Base-by-base conservation (phyloP, 768 basidiomycete species). In the Boletus coccyginus region DNA sequence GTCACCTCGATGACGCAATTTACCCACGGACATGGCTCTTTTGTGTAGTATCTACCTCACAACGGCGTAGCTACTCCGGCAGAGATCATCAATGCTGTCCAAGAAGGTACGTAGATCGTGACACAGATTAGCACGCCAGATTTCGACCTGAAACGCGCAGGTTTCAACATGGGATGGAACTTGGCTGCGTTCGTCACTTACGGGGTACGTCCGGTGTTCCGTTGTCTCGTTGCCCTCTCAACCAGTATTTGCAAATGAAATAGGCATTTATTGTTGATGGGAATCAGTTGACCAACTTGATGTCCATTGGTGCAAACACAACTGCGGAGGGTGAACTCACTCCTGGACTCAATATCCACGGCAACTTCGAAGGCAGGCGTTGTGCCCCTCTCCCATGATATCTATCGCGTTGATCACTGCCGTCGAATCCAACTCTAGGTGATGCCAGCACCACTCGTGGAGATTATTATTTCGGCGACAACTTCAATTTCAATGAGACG, bases 281-380 rank as follows among this genome's bases (percentile, higher is more conserved):
- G 4, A 67, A 68, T n/a, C 66, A 66, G 21, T 45, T 67, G 55
- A 67, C 66, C 16, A 66, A 66, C 29, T 55, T 68, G 58, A 66
- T 66, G 66, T 57, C 52, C 46, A 66, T 66, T n/a, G 66, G 64
- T 47, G 59, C 59, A 48, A 67, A 67, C 17, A 52, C 56, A 10
- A 67, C 66, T 9, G 55, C 48, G 12, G 36, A 59, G 0, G 33
- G 17, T 43, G 19, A 55, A 31, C 35, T 59, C 46, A 58, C 57
- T 35, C 64, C 64, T 0, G 66, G 66, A 19, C 50, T 67, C 0
- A 68, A 55, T 36, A 58, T 56, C 33, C 66, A 69, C 17, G 59
- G 66, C 3, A 68, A 63, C 32, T 63, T 66, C 43, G 66, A 67
- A 59, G 66, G 66, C 52, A 35, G 43, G 3, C 6, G 42, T 42